Percentiles rank a stretch among this genome's conserved stretches.
Conservation (phyloP, 2,329 filamentous ascomycete genomes). For the Uncinocarpus reesii region DNA sequence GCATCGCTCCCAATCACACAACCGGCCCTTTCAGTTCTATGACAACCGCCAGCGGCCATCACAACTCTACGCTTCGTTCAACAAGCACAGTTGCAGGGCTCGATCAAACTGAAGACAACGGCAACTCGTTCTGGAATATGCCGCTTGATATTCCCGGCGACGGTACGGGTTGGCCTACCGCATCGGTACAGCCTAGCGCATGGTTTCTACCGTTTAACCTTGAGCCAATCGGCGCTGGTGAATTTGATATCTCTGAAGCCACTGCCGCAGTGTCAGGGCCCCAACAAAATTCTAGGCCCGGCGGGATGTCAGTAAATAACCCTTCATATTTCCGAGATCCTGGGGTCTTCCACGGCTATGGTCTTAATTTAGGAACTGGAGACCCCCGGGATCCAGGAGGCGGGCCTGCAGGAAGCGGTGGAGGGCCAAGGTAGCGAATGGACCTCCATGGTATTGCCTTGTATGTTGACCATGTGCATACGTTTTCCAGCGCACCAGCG, state of each 20-base stretch:
- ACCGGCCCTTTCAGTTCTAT: constrained; percentile 21
- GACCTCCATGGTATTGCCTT: too few relatives aligned
- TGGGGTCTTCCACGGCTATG: neutral
- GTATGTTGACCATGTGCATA: too few relatives aligned
- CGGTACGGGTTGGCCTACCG: constrained; percentile 23
- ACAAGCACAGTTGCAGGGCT: neutral
- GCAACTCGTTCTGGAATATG: constrained; percentile 28
- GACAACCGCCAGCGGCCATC: neutral
- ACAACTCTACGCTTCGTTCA: neutral
- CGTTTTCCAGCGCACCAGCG: neutral
- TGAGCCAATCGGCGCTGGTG: constrained; percentile 46
- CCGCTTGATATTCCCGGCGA: constrained; percentile 27
- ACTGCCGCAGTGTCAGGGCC: neutral
- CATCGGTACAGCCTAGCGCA: constrained; percentile 46
- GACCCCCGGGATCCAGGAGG: neutral
- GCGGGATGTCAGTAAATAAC: constrained; percentile 1
- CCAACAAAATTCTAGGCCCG: neutral
- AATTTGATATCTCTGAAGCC: constrained; percentile 8
- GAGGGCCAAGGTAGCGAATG: neutral
- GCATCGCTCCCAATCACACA: constrained; percentile 37
- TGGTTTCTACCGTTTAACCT: constrained; percentile 95
- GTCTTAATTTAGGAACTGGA: neutral
- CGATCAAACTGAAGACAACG: constrained; percentile 10
- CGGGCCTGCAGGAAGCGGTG: neutral
- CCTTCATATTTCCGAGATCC: constrained; percentile 1